Evolutionary conservation across 2,329 filamentous ascomycete species (phyloP).

Genomic region (Ascochyta pisi): DNA sequence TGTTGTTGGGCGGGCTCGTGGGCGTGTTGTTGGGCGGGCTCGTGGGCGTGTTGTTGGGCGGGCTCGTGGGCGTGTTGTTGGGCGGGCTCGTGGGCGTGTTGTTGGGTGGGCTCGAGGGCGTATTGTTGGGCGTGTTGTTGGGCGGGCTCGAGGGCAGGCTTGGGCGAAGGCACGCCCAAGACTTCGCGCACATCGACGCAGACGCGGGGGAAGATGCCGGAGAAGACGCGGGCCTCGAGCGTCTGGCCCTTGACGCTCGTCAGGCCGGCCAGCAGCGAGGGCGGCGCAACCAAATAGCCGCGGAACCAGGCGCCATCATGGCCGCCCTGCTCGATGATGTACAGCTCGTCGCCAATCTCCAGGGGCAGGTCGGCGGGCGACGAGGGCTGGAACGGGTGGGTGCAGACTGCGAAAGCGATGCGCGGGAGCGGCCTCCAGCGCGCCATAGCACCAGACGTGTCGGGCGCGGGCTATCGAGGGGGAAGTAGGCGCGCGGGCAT

Average conservation of each 20-base stretch:
- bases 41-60: background rate
- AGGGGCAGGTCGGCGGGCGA: constrained; percentile 90
- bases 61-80: constrained; percentile 13
- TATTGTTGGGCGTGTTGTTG: too few species aligned
- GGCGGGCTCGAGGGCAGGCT: constrained; percentile 14
- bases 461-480: constrained; percentile 40
- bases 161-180: constrained; percentile 65
- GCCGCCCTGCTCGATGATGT: constrained; percentile 96
- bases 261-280: constrained; percentile 87
- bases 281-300: constrained; percentile 93
- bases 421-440: constrained; percentile 94
- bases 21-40: background rate
- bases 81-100: too few species aligned
- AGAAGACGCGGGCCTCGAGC: constrained; percentile 93
- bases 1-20: background rate
- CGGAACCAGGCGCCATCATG: constrained; percentile 87
- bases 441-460: constrained; percentile 46
- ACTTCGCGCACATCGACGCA: constrained; percentile 96
- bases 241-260: constrained; percentile 92
- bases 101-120: too few species aligned
- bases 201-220: constrained; percentile 94
- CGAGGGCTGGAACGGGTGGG: constrained; percentile 88
- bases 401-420: constrained; percentile 97
- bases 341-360: constrained; percentile 97
- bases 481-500: constrained; percentile 39